Base-by-base conservation (phyloP, 331 rosid species). In the Arachis monticola region DNA sequence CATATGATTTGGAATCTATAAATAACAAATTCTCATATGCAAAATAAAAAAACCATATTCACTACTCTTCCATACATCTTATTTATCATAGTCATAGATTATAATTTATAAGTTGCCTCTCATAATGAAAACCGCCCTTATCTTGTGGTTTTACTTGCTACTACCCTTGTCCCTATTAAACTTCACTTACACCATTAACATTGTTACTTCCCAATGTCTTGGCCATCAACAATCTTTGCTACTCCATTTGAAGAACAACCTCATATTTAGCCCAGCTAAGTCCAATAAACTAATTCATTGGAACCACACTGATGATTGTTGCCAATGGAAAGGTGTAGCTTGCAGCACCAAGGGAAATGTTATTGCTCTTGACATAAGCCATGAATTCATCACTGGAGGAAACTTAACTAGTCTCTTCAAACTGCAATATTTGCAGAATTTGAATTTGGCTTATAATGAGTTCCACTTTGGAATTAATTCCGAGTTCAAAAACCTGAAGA, bases 311-410 rank as follows among this genome's bases (percentile, higher is more conserved):
- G 9, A 40, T 0, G 80, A 79, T 32, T 87, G 84, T 1, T 85
- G 91, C 53, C 6, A 30, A 3, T 87, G 89, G 97, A 13, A 0
- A 2, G 92, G 92, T 5, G 83, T 85, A 32, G 67, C 48, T 1
- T 87, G 84, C 0, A 41, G 27, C 8, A 72, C 52, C 8, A 72
- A 62, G 13, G 81, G 86, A 8, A 67, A 5, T 44, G 85, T 88
- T 5, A 44, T 69, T 10, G 76, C 70, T 32, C 85, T 84, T 61
- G 73, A 44, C 10, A 44, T 44, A 6, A 44, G 48, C 2, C 48
- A 44, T 6, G 83, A 77, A 60, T n/a, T 10, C 6, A 73, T 82
- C 41, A 62, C 50, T 0, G 80, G 76, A 0, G 81, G 77, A 2
- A 30, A 60, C 35, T 83, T 85, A 1, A 88, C 70, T 32, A 4